Evolutionary conservation across 2,329 filamentous ascomycete genomes (phyloP), one percentile per base, ranked within the genome.

Genomic region (Macrophomina pseudophaseolina): DNA sequence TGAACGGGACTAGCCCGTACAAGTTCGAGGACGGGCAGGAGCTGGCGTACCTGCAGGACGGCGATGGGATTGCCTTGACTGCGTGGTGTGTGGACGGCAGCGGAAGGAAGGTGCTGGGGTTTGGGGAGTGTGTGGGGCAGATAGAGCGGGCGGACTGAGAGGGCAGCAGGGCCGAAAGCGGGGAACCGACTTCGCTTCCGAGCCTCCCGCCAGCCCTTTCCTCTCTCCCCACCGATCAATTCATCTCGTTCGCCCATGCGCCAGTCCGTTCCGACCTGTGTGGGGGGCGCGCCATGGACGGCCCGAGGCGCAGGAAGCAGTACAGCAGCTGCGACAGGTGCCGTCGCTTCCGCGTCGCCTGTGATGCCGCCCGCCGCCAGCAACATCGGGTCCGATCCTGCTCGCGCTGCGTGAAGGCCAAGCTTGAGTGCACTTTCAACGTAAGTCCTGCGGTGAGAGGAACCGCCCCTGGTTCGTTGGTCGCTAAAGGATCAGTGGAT

Each of bases 41-140:
- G 68, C 68, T 77, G 32, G 71, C 75, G 11, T 83, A 79, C 70
- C 71, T 82, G 11, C 72, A 78, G 35, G 80, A 83, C 70, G 80
- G 79, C 1, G 80, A 82, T 62, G 74, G 74, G 46, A 76, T 82
- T 8, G 71, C 70, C 1, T 73, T 80, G 18, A 75, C 74, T 9
- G 80, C 35, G 48, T 5, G 35, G 12, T 64, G 76, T 3, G 73
- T 76, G 32, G 75, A 76, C 56, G 77, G 76, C 0, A 73, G 78
- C 16, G 74, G 73, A 6, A 69, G 66, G 35, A 54, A 59, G n/a
- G 72, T 73, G 7, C 72, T 82, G 4, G 80, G 80, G 0, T 81
- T 81, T 69, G 80, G 80, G 1, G 79, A 80, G 40, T 81, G 78
- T 66, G 67, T 75, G 40, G 80, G 78, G 23, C 72, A 72, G 9